A percentile compares a stretch with the other conserved stretches of the same genome.
Conservation (phyloP, 1,284 basidiomycete species). For the Cutaneotrichosporon daszewskae region DNA sequence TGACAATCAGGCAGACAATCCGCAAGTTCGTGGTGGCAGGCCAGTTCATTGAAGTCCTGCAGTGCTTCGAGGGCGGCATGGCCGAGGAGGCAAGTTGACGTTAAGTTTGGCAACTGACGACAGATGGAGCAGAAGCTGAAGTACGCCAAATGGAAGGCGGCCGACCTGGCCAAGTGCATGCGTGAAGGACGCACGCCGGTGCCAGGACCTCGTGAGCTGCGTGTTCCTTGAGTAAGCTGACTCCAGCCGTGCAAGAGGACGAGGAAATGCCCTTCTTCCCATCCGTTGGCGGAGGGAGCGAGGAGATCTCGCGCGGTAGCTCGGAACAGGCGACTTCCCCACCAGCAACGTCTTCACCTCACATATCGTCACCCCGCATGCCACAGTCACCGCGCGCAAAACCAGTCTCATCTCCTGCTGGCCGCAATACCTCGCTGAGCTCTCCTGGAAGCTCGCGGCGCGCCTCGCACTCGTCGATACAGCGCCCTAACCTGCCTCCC, state of each 20-base stretch:
- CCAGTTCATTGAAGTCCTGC: constrained; percentile 47
- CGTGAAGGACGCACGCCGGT: constrained; percentile 41
- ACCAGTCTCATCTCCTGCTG: too few relatives aligned
- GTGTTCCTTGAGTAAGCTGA: background rate
- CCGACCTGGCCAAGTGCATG: constrained; percentile 45
- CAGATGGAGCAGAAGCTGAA: constrained; percentile 48
- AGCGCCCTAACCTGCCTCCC: constrained; percentile 3
- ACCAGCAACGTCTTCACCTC: too few relatives aligned
- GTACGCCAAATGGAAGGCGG: constrained; percentile 49
- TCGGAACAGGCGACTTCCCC: too few relatives aligned
- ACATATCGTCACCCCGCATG: too few relatives aligned
- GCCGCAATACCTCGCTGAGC: too few relatives aligned
- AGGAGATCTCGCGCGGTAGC: too few relatives aligned
- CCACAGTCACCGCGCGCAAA: too few relatives aligned
- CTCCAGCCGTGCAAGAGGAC: constrained; percentile 22
- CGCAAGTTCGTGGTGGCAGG: constrained; percentile 46
- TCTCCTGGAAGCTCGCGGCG: too few relatives aligned
- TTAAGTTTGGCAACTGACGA: constrained; percentile 4
- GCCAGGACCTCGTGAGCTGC: constrained; percentile 42
- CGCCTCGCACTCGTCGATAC: constrained; percentile 1
- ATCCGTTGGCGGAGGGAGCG: background rate
- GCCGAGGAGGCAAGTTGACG: constrained; percentile 39
- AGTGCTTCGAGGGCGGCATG: constrained; percentile 42
- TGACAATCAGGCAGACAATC: constrained; percentile 35
- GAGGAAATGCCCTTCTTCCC: constrained; percentile 1